phyloP scores from a whole-genome alignment of 345 rosid species.

The Barbarea vulgaris region DNA sequence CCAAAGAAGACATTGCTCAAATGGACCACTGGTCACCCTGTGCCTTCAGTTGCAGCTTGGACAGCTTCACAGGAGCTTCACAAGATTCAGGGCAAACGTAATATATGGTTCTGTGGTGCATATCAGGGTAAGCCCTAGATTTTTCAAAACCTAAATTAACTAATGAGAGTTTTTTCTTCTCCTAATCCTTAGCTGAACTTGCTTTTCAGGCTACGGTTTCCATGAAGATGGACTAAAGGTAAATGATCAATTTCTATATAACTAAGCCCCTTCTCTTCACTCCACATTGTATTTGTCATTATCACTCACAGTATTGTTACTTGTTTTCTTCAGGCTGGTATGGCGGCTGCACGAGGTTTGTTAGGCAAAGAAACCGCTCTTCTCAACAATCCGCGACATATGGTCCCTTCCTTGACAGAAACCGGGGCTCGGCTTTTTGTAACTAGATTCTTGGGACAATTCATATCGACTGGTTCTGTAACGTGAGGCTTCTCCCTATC shows the following conservation, averaged over 20 bases:
- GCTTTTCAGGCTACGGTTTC: conserved; percentile 85
- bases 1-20: conserved; percentile 73
- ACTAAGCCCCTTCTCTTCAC: background rate
- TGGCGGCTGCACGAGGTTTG: conserved; percentile 67
- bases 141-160: background rate
- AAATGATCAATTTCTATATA: conserved; percentile 15
- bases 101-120: conserved; percentile 93
- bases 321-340: conserved; percentile 63
- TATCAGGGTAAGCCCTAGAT: conserved; percentile 58
- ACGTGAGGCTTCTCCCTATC: conserved; percentile 54
- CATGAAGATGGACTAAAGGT: conserved; percentile 96
- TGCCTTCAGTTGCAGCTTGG: conserved; percentile 84
- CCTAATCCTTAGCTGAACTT: conserved; percentile 11
- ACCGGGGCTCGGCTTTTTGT: conserved; percentile 74
- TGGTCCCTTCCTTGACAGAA: conserved; percentile 80
- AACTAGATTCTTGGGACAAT: conserved; percentile 70
- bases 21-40: conserved; percentile 91
- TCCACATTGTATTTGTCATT: background rate
- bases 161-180: background rate
- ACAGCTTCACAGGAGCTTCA: conserved; percentile 79
- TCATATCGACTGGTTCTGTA: conserved; percentile 64
- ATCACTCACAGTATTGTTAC: background rate
- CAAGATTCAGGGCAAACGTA: conserved; percentile 78
- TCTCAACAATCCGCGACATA: conserved; percentile 66
- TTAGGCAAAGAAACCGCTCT: conserved; percentile 53